Conservation (phyloP, 805 yeast genomes). For the Candida sonorensis region DNA sequence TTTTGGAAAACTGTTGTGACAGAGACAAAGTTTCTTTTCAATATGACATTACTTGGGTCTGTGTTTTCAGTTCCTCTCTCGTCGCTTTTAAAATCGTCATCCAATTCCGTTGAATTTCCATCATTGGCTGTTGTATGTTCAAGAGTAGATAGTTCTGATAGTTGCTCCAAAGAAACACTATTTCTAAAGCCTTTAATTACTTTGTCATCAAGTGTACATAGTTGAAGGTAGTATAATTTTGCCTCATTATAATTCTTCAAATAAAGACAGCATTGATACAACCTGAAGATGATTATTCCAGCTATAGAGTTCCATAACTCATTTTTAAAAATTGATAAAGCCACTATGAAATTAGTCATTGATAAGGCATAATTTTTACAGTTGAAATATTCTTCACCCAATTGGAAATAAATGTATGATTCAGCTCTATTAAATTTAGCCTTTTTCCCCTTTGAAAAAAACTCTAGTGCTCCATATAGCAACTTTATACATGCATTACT, state of each 20-base stretch:
- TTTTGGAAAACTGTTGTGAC: slow-evolving; percentile 14
- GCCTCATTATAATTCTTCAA: slow-evolving; percentile 28
- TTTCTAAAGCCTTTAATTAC: slow-evolving; percentile 3
- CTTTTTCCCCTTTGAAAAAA: slow-evolving; percentile 29
- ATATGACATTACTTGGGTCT: slow-evolving; percentile 7
- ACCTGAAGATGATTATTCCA: slow-evolving; percentile 26
- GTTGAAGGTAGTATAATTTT: slow-evolving; percentile 26
- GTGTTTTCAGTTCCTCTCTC: too few species aligned
- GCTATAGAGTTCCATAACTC: slow-evolving; percentile 37
- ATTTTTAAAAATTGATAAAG: slow-evolving; percentile 30
- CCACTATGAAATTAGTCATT: slow-evolving; percentile 32
- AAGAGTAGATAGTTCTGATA: too few species aligned
- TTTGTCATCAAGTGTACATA: slow-evolving; percentile 20
- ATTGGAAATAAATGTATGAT: slow-evolving; percentile 38
- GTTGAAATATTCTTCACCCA: slow-evolving; percentile 42
- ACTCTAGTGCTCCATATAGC: slow-evolving; percentile 30
- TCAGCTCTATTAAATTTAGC: slow-evolving; percentile 32
- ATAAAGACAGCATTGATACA: slow-evolving; percentile 32
- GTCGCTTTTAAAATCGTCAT: too few species aligned
- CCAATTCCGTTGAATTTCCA: too few species aligned
- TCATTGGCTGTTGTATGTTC: slow-evolving; percentile 2
- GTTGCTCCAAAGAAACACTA: too few species aligned
- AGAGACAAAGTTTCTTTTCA: slow-evolving; percentile 14
- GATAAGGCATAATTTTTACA: slow-evolving; percentile 33
- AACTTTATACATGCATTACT: slow-evolving; percentile 19